These are phyloP conservation scores for Trametes versicolor DNA, from an alignment of 1,284 basidiomycete genomes.

Conservation along the genomic window DNA sequence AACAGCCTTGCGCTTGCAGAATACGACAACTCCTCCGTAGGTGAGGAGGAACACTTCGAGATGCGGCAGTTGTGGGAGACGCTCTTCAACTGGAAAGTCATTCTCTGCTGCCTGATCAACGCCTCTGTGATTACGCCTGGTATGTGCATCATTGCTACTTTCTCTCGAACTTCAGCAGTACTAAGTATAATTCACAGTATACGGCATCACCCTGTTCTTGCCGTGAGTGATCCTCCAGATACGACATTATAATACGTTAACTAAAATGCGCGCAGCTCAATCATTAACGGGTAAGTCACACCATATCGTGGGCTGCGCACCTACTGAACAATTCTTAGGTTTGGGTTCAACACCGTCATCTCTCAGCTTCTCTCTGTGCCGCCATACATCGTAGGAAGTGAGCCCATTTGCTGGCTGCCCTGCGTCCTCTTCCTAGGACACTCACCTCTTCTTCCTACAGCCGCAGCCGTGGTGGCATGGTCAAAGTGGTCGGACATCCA, in stretches of 20 bases:
- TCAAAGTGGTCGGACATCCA: constrained; percentile 67
- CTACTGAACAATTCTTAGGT: constrained; percentile 46
- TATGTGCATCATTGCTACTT: constrained; percentile 45
- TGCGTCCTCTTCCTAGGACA: not conserved
- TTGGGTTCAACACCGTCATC: constrained; percentile 63
- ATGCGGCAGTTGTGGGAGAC: constrained; percentile 62
- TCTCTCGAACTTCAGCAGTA: too few relatives aligned
- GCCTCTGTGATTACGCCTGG: constrained; percentile 67
- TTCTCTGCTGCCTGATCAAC: constrained; percentile 67
- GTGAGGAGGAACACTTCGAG: constrained; percentile 71
- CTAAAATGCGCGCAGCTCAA: constrained; percentile 53
- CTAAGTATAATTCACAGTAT: constrained; percentile 27
- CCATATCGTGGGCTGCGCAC: not conserved
- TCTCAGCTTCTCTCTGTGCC: constrained; percentile 78
- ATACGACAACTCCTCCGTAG: constrained; percentile 71
- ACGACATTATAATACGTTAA: too few relatives aligned
- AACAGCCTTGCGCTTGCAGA: constrained; percentile 44
- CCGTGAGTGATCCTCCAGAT: constrained; percentile 25
- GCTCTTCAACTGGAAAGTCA: constrained; percentile 73
- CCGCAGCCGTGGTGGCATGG: constrained; percentile 59
- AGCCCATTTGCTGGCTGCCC: constrained; percentile 27
- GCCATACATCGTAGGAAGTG: constrained; percentile 71
- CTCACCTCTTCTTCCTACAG: constrained; percentile 42
- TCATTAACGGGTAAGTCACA: constrained; percentile 57
- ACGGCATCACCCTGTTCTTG: constrained; percentile 36